Conservation (phyloP, 2,329 filamentous ascomycete species). For the Penicillium palitans region DNA sequence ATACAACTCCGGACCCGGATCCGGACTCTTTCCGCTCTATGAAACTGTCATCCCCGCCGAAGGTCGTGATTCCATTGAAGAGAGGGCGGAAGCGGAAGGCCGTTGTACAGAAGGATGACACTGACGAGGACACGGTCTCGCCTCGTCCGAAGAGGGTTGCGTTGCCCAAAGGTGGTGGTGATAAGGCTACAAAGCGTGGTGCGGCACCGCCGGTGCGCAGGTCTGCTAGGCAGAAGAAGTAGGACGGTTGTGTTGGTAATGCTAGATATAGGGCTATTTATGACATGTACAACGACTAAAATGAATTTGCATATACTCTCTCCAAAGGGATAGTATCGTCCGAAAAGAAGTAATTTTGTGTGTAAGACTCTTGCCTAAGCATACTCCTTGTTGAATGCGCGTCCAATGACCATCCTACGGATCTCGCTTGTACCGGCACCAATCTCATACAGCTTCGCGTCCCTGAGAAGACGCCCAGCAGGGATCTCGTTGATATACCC, state of each 20-base stretch:
- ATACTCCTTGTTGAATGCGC: constrained; percentile 87
- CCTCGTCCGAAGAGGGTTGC: constrained; percentile 29
- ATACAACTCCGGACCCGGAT: constrained; percentile 23
- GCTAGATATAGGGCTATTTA: background rate
- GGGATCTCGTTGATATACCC: constrained; percentile 96
- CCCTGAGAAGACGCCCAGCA: constrained; percentile 77
- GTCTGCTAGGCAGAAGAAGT: constrained; percentile 33
- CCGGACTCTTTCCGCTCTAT: background rate
- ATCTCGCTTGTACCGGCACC: constrained; percentile 95
- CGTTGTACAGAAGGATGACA: constrained; percentile 12
- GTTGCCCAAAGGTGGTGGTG: constrained; percentile 22
- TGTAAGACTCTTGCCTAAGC: constrained; percentile 30
- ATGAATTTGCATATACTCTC: constrained; percentile 16
- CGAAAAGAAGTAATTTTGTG: background rate
- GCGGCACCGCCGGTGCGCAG: constrained; percentile 27
- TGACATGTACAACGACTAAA: constrained; percentile 16
- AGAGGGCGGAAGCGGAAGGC: constrained; percentile 7
- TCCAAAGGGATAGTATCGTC: background rate
- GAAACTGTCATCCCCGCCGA: constrained; percentile 17
- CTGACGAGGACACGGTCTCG: background rate
- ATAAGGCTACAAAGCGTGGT: constrained; percentile 1
- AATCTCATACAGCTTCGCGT: constrained; percentile 88
- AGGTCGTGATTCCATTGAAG: constrained; percentile 10
- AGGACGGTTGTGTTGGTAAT: constrained; percentile 11
- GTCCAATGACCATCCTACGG: constrained; percentile 87